A percentile compares a stretch with the other conserved stretches of the same genome.
These are phyloP conservation scores for Parsonsia alboflavescens DNA, from an alignment of 257 asterid species.

Conservation along the genomic window DNA sequence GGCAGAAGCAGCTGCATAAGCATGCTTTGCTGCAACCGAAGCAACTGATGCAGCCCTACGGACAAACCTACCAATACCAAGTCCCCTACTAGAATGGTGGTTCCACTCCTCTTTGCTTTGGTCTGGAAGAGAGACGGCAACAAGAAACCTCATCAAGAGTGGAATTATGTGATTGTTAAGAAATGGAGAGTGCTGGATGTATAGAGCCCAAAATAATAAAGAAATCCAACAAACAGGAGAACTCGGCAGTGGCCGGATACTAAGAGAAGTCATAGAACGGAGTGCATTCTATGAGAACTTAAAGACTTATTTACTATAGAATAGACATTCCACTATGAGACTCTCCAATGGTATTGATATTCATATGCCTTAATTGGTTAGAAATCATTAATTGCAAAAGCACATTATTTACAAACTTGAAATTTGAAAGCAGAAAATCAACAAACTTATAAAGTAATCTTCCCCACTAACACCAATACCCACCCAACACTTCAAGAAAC, in stretches of 20 bases:
- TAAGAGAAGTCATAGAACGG: not conserved
- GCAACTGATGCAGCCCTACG: conserved; percentile 91
- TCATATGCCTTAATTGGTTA: not conserved
- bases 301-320: no score
- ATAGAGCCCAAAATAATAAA: not conserved
- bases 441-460: not conserved
- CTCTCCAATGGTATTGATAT: not conserved
- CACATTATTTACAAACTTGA: not conserved
- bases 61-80: conserved; percentile 61
- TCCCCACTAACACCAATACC: not conserved
- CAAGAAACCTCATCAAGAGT: not conserved
- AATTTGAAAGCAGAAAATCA: not conserved
- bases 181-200: not conserved
- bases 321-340: not conserved
- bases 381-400: not conserved
- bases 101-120: conserved; percentile 72
- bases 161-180: not conserved
- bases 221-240: not conserved
- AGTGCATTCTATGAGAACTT: not conserved
- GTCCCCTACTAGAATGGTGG: conserved; percentile 54
- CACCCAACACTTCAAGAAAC: not conserved
- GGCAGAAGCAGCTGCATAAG: conserved; percentile 91
- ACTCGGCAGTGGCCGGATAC: not conserved
- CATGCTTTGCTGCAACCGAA: conserved; percentile 90
- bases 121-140: conserved; percentile 43